Evolutionary conservation across 2,329 filamentous ascomycete genomes (phyloP).

Genomic region (Colletotrichum gigasporum): DNA sequence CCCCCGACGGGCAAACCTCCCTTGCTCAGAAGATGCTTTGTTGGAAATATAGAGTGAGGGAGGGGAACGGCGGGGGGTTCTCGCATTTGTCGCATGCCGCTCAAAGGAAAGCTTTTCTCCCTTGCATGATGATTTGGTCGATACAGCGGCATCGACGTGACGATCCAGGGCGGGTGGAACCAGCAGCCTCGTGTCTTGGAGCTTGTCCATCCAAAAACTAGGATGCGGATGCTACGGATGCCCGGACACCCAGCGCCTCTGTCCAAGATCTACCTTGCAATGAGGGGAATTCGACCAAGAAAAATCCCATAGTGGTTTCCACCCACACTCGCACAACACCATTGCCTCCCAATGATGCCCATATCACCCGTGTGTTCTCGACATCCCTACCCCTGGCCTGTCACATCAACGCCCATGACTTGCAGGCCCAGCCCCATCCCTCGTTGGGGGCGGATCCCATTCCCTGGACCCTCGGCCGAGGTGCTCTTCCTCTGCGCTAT

Average conservation of each 20-base stretch:
- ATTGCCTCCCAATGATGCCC: background rate
- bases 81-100: no score
- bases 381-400: constrained; percentile 16
- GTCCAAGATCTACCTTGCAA: constrained; percentile 24
- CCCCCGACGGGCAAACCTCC: no score
- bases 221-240: background rate
- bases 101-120: no score
- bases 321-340: constrained; percentile 7
- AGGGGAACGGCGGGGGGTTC: no score
- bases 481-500: background rate
- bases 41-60: no score
- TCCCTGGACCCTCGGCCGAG: background rate
- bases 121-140: background rate
- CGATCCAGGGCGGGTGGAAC: constrained; percentile 1
- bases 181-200: background rate
- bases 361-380: background rate
- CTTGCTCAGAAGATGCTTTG: no score
- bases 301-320: constrained; percentile 15
- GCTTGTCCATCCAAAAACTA: background rate
- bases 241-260: background rate
- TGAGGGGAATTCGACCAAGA: constrained; percentile 19
- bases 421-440: constrained; percentile 20
- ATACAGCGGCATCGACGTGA: constrained; percentile 8
- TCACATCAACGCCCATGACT: constrained; percentile 23
- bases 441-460: background rate